phyloP scores from a whole-genome alignment of 148 eudicot genomes.

The Camellia japonica region DNA sequence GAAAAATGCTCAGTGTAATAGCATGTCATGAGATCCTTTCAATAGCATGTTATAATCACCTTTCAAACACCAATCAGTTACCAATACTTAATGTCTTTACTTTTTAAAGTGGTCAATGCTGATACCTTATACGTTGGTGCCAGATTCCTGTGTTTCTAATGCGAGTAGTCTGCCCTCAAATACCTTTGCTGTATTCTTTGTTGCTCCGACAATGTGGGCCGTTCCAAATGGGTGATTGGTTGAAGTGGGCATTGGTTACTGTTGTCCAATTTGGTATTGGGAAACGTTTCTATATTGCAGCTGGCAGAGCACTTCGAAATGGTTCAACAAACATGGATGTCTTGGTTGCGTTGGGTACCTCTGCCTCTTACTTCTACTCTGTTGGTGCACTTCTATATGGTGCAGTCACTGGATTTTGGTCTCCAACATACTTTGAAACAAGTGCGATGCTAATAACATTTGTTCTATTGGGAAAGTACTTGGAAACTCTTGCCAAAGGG shows the following conservation, averaged over 20 bases:
- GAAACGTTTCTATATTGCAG: slow-evolving; percentile 91
- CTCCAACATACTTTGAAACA: slow-evolving; percentile 93
- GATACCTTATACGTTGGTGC: slow-evolving; percentile 20
- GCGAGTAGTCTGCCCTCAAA: slow-evolving; percentile 77
- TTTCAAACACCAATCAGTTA: slow-evolving; percentile 3
- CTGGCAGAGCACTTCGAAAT: slow-evolving; percentile 86
- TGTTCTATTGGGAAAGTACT: slow-evolving; percentile 89
- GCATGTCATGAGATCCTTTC: slow-evolving; percentile 6
- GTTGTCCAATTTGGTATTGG: slow-evolving; percentile 90
- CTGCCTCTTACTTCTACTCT: slow-evolving; percentile 92
- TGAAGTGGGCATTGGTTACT: slow-evolving; percentile 78
- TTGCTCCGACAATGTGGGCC: slow-evolving; percentile 88
- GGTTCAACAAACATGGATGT: slow-evolving; percentile 99
- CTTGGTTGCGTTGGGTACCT: slow-evolving; percentile 90
- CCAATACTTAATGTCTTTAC: neutral
- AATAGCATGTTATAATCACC: slow-evolving; percentile 4
- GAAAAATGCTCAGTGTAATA: neutral
- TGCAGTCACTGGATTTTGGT: slow-evolving; percentile 87
- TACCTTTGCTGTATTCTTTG: slow-evolving; percentile 82
- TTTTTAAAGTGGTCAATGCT: neutral
- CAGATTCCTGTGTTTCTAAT: slow-evolving; percentile 86
- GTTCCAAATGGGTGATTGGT: slow-evolving; percentile 94
- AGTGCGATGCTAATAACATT: slow-evolving; percentile 96
- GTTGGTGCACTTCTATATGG: slow-evolving; percentile 87
- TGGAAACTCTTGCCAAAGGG: slow-evolving; percentile 91